These are phyloP conservation scores for Bertia moriformis DNA, from an alignment of 2,329 filamentous ascomycete genomes.

Conservation along the genomic window DNA sequence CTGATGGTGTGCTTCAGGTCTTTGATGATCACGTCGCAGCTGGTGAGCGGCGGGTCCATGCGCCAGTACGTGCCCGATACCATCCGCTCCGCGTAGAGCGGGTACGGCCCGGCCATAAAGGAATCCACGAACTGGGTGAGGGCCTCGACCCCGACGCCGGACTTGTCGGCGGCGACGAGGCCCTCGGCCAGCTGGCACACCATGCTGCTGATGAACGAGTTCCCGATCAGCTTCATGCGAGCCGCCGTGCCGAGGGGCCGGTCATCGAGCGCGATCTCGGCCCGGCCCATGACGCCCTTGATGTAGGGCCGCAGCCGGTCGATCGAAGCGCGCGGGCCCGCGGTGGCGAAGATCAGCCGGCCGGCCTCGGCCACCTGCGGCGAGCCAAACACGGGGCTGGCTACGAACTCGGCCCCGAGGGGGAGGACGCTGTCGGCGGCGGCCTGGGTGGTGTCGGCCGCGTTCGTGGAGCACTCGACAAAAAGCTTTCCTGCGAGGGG, in stretches of 20 bases:
- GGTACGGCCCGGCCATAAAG: neutral
- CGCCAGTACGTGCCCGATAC: neutral
- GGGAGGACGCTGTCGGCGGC: constrained; percentile 2
- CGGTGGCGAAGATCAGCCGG: constrained; percentile 25
- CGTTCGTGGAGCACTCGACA: neutral
- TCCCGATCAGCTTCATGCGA: neutral
- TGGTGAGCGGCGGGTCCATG: neutral
- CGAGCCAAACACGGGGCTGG: constrained; percentile 24
- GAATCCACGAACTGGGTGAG: neutral
- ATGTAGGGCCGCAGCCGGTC: constrained; percentile 19
- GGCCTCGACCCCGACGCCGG: neutral
- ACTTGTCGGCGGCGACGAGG: neutral
- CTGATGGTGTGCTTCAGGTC: neutral
- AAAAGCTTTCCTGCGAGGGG: no score
- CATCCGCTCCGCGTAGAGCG: neutral
- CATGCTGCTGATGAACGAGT: neutral
- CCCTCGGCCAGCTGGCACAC: neutral
- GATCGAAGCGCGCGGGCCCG: constrained; percentile 16
- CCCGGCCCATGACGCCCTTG: constrained; percentile 19
- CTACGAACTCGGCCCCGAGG: constrained; percentile 11
- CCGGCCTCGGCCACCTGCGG: constrained; percentile 23
- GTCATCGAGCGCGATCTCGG: neutral
- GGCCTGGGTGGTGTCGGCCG: neutral
- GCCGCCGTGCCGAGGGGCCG: no score
- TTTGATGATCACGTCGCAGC: neutral